Evolutionary conservation across 2,329 filamentous ascomycete genomes (phyloP), one percentile per base, ranked within the genome.

Genomic region (Cladorrhinum sp.): DNA sequence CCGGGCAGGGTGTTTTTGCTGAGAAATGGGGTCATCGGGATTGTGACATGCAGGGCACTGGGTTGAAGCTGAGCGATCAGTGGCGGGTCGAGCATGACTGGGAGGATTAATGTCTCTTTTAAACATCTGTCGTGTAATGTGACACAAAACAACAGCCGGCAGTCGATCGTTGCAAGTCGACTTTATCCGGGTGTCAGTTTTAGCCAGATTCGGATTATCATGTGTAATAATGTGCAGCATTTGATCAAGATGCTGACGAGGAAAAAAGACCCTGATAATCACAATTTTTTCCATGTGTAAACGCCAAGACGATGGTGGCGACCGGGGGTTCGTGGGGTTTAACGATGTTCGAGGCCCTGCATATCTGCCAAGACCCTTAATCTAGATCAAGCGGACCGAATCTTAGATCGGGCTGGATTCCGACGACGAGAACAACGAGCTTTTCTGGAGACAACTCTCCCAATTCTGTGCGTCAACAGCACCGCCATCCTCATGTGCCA

Each of bases 21-120:
- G 68, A 73, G 38, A 78, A 78, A 54, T 77, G 76, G 76, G 76
- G 75, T 9, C 75, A 77, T 62, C 69, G 72, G 20, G 75, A 73
- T 36, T 78, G 76, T 62, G 72, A 74, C 51, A 62, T 76, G 55
- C 55, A 51, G 3, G 20, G 29, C 3, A 58, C 48, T 0, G 55
- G 58, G 3, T 67, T 75, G 29, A 65, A 66, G 55, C 71, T 65
- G 45, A 67, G 67, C 2, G 75, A 77, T 54, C 71, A 69, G 6
- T 77, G 75, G 75, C 62, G 57, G 50, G 67, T 77, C 2, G 68
- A 74, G 68, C 71, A 71, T 52, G 75, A 77, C 55, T 76, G 73
- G 73, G 1, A 55, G 27, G 29, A 36, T 8, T 45, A 45, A 45
- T 45, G 8, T 13, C n/a, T n/a, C n/a, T n/a, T n/a, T n/a, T n/a